Conservation (phyloP, 1,284 basidiomycete species). For the Cryptococcus maquisensis region DNA sequence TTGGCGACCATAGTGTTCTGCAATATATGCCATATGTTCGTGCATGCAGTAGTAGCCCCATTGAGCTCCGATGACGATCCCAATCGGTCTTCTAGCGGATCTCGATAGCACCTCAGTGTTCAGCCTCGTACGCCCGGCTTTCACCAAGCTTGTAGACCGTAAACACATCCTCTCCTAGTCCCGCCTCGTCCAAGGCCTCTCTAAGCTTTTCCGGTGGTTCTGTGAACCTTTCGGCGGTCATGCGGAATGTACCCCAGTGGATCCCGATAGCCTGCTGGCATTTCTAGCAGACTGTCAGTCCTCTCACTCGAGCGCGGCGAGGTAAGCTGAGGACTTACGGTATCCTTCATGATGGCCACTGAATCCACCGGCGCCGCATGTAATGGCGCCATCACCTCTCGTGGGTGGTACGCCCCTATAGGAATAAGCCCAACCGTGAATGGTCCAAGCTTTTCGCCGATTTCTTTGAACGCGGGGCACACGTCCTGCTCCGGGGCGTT, state of each 20-base stretch:
- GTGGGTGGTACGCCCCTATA: constrained; percentile 64
- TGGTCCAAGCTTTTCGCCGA: constrained; percentile 59
- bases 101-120: neutral
- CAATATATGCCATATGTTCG: too few species aligned
- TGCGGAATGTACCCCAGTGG: constrained; percentile 60
- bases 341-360: constrained; percentile 61
- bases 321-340: constrained; percentile 41
- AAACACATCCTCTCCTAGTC: constrained; percentile 56
- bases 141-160: constrained; percentile 58
- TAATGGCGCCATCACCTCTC: constrained; percentile 57
- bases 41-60: neutral
- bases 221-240: constrained; percentile 54
- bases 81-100: too few species aligned
- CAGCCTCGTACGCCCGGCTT: constrained; percentile 35
- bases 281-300: constrained; percentile 19
- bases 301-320: neutral
- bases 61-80: neutral
- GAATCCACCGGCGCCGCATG: constrained; percentile 61
- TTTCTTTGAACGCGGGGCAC: constrained; percentile 66
- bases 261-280: constrained; percentile 60
- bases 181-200: constrained; percentile 54
- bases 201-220: constrained; percentile 59
- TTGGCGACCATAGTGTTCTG: neutral
- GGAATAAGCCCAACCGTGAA: constrained; percentile 61
- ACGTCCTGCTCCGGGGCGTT: neutral